Percentiles rank a stretch among this genome's conserved stretches.
Evolutionary conservation across 257 asterid genomes (phyloP).

Genomic region (Avicennia marina): DNA sequence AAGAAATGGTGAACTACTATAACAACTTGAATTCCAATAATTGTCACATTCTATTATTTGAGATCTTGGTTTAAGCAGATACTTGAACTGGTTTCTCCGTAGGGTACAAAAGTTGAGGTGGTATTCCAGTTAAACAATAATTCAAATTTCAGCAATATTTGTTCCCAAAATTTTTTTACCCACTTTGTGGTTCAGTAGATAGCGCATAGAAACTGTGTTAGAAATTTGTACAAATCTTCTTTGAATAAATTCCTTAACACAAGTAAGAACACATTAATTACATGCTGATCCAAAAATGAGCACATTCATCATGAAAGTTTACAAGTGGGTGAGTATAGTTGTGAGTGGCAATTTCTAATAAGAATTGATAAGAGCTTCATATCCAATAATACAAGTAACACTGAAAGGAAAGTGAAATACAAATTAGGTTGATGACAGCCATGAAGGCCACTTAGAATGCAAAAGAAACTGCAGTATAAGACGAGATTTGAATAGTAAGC

Average conservation of each 20-base stretch:
- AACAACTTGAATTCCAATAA: background rate
- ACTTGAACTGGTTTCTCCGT: background rate
- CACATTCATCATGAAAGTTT: too few species aligned
- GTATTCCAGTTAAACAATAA: background rate
- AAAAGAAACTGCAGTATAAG: too few species aligned
- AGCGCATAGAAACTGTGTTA: background rate
- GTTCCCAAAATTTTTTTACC: background rate
- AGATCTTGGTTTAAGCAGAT: background rate
- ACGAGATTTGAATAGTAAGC: too few species aligned
- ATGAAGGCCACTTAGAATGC: too few species aligned
- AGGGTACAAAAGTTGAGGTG: background rate
- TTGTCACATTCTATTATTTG: background rate
- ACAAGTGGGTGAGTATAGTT: too few species aligned
- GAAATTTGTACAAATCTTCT: background rate
- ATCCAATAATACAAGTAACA: too few species aligned
- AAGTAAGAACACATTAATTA: background rate
- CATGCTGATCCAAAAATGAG: too few species aligned
- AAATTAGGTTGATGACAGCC: too few species aligned
- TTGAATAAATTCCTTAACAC: background rate
- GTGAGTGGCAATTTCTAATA: too few species aligned
- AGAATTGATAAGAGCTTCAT: too few species aligned
- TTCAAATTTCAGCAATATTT: slow-evolving; percentile 2
- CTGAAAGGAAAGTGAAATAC: too few species aligned
- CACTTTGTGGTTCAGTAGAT: background rate
- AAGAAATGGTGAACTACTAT: background rate